These are phyloP conservation scores for Ceratocystis cubensis DNA, from an alignment of 2,329 filamentous ascomycete species.

Conservation along the genomic window DNA sequence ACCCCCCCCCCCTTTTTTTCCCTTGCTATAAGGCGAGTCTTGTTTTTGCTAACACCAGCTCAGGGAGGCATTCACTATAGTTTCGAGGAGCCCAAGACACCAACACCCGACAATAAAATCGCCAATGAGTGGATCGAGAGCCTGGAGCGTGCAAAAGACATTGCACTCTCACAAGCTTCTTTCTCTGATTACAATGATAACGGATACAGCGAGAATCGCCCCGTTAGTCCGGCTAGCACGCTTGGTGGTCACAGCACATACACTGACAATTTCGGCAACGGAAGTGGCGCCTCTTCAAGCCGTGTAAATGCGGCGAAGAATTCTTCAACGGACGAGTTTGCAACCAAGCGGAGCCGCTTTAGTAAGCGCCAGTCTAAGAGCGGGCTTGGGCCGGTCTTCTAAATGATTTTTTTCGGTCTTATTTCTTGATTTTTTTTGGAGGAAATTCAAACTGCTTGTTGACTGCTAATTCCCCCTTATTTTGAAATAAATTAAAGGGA, in stretches of 20 bases:
- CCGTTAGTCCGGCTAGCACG: slow-evolving; percentile 65
- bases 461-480: too few species aligned
- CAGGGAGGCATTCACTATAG: slow-evolving; percentile 81
- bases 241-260: slow-evolving; percentile 47
- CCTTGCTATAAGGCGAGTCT: background rate
- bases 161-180: slow-evolving; percentile 59
- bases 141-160: slow-evolving; percentile 72
- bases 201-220: slow-evolving; percentile 54
- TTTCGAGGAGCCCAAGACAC: slow-evolving; percentile 83
- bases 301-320: slow-evolving; percentile 48
- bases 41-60: slow-evolving; percentile 9
- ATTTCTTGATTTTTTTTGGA: slow-evolving; percentile 15
- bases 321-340: slow-evolving; percentile 43
- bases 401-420: slow-evolving; percentile 22
- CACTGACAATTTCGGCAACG: slow-evolving; percentile 36
- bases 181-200: slow-evolving; percentile 55
- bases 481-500: too few species aligned
- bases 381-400: slow-evolving; percentile 83
- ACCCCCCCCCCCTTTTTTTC: background rate
- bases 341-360: slow-evolving; percentile 53
- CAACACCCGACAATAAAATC: slow-evolving; percentile 39
- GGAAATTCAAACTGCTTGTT: too few species aligned
- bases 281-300: slow-evolving; percentile 24
- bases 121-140: slow-evolving; percentile 89
- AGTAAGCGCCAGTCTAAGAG: slow-evolving; percentile 91